phyloP scores from a whole-genome alignment of 2,329 filamentous ascomycete species.

The Colletotrichum phormii region DNA sequence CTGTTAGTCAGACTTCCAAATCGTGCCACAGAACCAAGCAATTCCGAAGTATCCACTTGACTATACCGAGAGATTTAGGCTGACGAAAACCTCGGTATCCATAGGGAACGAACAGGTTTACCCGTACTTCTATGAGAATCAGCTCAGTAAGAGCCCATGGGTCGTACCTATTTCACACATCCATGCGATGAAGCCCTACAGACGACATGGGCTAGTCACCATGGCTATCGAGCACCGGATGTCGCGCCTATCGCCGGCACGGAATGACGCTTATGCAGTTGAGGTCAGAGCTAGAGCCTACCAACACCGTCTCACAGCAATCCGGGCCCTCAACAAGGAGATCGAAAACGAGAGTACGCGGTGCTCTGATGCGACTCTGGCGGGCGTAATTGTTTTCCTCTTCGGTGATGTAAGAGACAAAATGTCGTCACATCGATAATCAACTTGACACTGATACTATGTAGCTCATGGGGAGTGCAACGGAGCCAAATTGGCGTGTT shows the following conservation, averaged over 20 bases:
- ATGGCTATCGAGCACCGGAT: slow-evolving; percentile 49
- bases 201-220: slow-evolving; percentile 41
- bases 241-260: slow-evolving; percentile 36
- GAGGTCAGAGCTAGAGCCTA: slow-evolving; percentile 43
- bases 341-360: slow-evolving; percentile 39
- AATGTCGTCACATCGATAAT: not conserved
- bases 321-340: slow-evolving; percentile 45
- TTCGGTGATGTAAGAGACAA: slow-evolving; percentile 9
- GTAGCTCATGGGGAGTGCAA: slow-evolving; percentile 43
- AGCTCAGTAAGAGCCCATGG: slow-evolving; percentile 26
- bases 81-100: not conserved
- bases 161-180: slow-evolving; percentile 2
- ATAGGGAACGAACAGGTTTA: slow-evolving; percentile 29
- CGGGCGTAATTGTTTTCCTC: slow-evolving; percentile 20
- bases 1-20: slow-evolving; percentile 14
- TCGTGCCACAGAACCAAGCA: not conserved
- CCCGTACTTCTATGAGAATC: slow-evolving; percentile 3
- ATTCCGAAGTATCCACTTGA: not conserved
- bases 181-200: not conserved
- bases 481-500: slow-evolving; percentile 46
- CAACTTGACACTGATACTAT: not conserved
- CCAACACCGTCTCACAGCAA: slow-evolving; percentile 44
- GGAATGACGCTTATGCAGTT: slow-evolving; percentile 33
- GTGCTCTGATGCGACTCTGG: slow-evolving; percentile 1
- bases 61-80: not conserved